Evolutionary conservation across 139 green algal genomes (phyloP), one percentile per base, ranked within the genome.

Genomic region (Desmodesmus armatus): DNA sequence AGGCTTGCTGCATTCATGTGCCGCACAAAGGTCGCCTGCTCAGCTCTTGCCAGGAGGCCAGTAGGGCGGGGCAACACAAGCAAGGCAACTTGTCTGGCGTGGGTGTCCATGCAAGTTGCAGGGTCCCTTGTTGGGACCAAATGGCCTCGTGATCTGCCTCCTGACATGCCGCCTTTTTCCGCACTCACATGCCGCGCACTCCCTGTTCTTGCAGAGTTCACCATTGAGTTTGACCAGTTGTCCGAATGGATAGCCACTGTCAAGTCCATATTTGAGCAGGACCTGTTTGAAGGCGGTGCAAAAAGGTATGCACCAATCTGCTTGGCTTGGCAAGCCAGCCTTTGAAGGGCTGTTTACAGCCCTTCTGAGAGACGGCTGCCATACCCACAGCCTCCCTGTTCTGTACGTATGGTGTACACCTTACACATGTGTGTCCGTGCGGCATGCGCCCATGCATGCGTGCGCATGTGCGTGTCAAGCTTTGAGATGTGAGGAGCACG

Each of bases 141-240:
- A 58, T 13, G 13, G 47, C 47, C 13, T 15, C 47, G 13, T 58
- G 47, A 58, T 23, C 47, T 58, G 47, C 17, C 17, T 58, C 13
- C 17, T 58, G 47, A 13, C 17, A 15, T 58, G 47, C 47, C 47
- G 47, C 53, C n/a, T 25, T 27, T 19, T 69, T n/a, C 60, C 6
- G n/a, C 21, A 0, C 37, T 39, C 1, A 4, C 60, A 69, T n/a
- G 78, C n/a, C n/a, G n/a, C n/a, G n/a, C n/a, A n/a, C n/a, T n/a
- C n/a, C n/a, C n/a, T n/a, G n/a, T n/a, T n/a, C n/a, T 76, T 23
- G 78, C 39, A 11, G 78, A 84, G 78, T 84, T 84, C 23, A 76
- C 78, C 7, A 75, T 63, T 33, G 78, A 84, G n/a, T 84, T 43
- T 37, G 62, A 62, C 5, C n/a, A 51, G n/a, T 40, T 84, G 47